Conservation (phyloP, 345 rosid species). For the Bruguiera gymnorhiza region DNA sequence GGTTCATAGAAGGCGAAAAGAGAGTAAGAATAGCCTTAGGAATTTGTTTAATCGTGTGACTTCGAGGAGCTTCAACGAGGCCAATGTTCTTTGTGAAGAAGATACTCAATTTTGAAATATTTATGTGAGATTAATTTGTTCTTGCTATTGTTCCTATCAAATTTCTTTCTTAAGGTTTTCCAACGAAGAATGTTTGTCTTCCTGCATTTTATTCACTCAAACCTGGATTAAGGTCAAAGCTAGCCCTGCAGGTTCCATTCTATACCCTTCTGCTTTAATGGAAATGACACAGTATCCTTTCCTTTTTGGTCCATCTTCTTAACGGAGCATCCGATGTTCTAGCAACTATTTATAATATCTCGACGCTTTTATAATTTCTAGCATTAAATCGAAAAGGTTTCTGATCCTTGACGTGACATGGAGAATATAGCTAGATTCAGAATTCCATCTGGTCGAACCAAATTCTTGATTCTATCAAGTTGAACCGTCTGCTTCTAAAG, state of each 20-base stretch:
- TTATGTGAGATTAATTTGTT: too few species aligned
- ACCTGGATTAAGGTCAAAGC: background rate
- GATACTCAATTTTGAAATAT: too few species aligned
- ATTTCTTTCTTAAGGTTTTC: too few species aligned
- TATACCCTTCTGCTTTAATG: too few species aligned
- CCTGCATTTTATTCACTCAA: constrained; percentile 1
- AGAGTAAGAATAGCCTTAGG: constrained; percentile 62
- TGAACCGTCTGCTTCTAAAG: background rate
- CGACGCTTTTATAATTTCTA: too few species aligned
- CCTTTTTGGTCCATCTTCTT: too few species aligned
- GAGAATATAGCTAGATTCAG: background rate
- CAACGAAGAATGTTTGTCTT: background rate
- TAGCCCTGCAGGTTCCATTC: too few species aligned
- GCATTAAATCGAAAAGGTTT: background rate
- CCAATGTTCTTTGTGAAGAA: too few species aligned
- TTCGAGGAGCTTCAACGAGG: constrained; percentile 37
- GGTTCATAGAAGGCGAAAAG: constrained; percentile 23
- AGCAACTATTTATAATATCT: too few species aligned
- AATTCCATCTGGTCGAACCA: background rate
- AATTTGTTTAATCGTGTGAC: constrained; percentile 53
- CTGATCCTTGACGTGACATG: constrained; percentile 1
- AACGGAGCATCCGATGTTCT: too few species aligned
- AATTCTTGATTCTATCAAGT: background rate
- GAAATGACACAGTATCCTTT: too few species aligned
- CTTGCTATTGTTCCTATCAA: too few species aligned